A percentile compares a stretch with the other conserved stretches of the same genome.
Evolutionary conservation across 164 flowering plant species (phyloP).

Genomic region (Vitis cinerea): DNA sequence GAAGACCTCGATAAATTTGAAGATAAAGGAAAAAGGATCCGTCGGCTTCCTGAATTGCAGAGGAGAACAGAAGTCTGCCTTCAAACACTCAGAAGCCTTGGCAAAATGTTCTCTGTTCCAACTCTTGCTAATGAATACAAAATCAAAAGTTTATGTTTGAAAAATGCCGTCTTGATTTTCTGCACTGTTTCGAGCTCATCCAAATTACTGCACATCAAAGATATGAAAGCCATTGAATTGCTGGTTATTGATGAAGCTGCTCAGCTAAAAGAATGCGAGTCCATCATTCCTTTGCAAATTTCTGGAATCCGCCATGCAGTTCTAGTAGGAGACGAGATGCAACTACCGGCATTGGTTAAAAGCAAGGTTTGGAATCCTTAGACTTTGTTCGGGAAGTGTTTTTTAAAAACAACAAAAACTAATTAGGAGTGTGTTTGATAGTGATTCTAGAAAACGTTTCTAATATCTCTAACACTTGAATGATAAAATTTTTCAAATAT

Average conservation of each 20-base stretch:
- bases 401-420: too few relatives aligned
- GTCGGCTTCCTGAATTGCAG: background rate
- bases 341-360: slow-evolving; percentile 16
- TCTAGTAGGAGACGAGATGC: slow-evolving; percentile 8
- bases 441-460: too few relatives aligned
- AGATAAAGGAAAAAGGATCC: background rate
- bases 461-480: too few relatives aligned
- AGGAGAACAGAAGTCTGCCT: slow-evolving; percentile 10
- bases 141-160: slow-evolving; percentile 22
- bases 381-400: too few relatives aligned
- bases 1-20: too few relatives aligned
- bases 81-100: slow-evolving; percentile 17
- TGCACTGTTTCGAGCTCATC: slow-evolving; percentile 40
- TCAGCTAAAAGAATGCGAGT: slow-evolving; percentile 46
- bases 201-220: slow-evolving; percentile 10
- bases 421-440: accelerated
- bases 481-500: too few relatives aligned
- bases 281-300: slow-evolving; percentile 21
- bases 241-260: slow-evolving; percentile 51
- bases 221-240: slow-evolving; percentile 9
- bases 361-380: slow-evolving; percentile 23
- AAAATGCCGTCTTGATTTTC: slow-evolving; percentile 24
- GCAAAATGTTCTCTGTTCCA: slow-evolving; percentile 10
- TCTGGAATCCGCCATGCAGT: slow-evolving; percentile 3
- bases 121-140: background rate